Percentiles rank a stretch among this genome's conserved stretches.
These are phyloP conservation scores for Coniochaeta sp. DNA, from an alignment of 2,329 filamentous ascomycete genomes.

Conservation along the genomic window DNA sequence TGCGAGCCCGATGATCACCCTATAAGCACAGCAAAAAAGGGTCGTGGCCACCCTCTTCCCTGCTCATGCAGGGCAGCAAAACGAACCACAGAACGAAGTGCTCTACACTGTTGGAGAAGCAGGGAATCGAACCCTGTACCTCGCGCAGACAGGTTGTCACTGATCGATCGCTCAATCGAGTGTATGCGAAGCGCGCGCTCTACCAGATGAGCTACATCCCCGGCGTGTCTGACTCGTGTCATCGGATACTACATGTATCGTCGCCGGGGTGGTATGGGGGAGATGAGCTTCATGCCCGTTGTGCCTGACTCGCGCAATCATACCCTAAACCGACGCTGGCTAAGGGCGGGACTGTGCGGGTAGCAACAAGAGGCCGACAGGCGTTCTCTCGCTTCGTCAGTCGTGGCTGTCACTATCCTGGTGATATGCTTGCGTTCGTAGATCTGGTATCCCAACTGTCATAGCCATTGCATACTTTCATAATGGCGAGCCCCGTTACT, in stretches of 20 bases:
- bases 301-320: too few species aligned
- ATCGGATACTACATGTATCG: not conserved
- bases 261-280: not conserved
- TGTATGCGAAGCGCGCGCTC: not conserved
- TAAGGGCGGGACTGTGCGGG: too few species aligned
- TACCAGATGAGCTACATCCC: not conserved
- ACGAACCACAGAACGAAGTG: not conserved
- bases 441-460: too few species aligned
- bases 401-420: too few species aligned
- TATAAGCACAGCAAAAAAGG: not conserved
- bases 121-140: constrained; percentile 1
- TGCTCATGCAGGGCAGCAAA: not conserved
- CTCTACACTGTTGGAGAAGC: not conserved
- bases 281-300: not conserved
- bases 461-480: too few species aligned
- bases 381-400: too few species aligned
- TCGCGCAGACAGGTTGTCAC: not conserved
- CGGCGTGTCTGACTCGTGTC: not conserved
- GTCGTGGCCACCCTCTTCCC: too few species aligned
- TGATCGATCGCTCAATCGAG: not conserved
- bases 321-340: too few species aligned
- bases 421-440: too few species aligned
- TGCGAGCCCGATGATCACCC: not conserved
- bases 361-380: too few species aligned
- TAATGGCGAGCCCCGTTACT: too few species aligned